phyloP scores from a whole-genome alignment of 805 yeast species.

The Hanseniaspora nectarophila region DNA sequence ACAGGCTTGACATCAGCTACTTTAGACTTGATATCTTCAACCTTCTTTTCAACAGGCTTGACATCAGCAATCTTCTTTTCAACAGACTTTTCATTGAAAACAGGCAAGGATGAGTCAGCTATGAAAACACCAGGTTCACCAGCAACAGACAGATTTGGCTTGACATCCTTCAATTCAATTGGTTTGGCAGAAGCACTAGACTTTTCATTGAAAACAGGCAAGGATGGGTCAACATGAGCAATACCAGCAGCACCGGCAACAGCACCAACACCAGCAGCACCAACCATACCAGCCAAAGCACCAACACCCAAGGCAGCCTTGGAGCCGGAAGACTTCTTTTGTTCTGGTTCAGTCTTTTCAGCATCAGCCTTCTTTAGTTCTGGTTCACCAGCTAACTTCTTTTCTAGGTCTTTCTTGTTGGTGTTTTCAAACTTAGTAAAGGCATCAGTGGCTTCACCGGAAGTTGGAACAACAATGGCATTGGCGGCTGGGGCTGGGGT shows the following conservation, averaged over 20 bases:
- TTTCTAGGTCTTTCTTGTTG: conserved; percentile 40
- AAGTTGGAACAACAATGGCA: conserved; percentile 17
- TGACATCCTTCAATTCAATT: conserved; percentile 35
- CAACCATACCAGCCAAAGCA: too few relatives aligned
- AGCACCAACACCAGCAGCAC: too few relatives aligned
- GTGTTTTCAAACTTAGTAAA: conserved; percentile 18
- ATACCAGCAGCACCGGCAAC: too few relatives aligned
- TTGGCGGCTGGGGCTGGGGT: conserved; percentile 15
- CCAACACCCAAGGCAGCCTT: too few relatives aligned
- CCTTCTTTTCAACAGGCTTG: too few relatives aligned
- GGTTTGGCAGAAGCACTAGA: conserved; percentile 9
- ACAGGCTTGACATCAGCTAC: too few relatives aligned
- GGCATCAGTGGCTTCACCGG: conserved; percentile 11
- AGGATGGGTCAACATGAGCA: too few relatives aligned
- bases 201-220: too few relatives aligned
- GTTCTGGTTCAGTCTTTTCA: too few relatives aligned
- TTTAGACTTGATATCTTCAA: too few relatives aligned
- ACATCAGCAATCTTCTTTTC: too few relatives aligned
- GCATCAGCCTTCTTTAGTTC: background rate
- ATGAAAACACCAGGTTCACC: conserved; percentile 60
- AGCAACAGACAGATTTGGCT: conserved; percentile 24
- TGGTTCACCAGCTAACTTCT: conserved; percentile 24
- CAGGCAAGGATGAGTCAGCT: conserved; percentile 22
- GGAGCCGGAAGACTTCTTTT: too few relatives aligned
- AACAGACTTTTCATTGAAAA: conserved; percentile 46